These are phyloP conservation scores for Lagenaria siceraria DNA, from an alignment of 306 rosid species.

Conservation along the genomic window DNA sequence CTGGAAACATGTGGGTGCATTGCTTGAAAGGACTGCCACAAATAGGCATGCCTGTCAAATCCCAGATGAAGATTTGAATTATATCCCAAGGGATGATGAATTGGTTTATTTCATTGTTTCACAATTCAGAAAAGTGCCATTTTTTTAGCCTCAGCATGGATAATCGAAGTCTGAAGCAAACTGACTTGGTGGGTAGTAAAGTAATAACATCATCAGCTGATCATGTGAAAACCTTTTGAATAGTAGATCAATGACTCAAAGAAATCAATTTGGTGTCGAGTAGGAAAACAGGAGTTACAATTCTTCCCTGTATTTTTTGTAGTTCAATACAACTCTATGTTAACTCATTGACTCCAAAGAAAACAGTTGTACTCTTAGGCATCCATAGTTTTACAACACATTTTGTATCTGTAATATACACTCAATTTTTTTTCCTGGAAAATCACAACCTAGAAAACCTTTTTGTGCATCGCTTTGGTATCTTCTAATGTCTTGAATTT, in stretches of 20 bases:
- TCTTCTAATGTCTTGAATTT: not conserved
- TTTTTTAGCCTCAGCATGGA: not conserved
- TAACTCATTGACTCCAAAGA: not conserved
- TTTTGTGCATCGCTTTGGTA: not conserved
- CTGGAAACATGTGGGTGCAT: not conserved
- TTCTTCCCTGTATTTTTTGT: constrained; percentile 10
- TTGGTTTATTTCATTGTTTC: not conserved
- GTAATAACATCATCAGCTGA: constrained; percentile 2
- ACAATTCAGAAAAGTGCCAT: not conserved
- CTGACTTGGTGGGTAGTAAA: constrained; percentile 8
- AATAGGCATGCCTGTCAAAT: not conserved
- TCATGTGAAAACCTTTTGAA: not conserved
- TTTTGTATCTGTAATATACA: constrained; percentile 7
- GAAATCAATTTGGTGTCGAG: not conserved
- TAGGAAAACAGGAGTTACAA: constrained; percentile 1
- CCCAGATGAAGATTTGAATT: not conserved
- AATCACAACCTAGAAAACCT: not conserved
- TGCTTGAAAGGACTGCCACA: not conserved
- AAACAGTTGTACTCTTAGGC: constrained; percentile 1
- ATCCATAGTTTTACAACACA: not conserved
- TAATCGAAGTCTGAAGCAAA: constrained; percentile 1
- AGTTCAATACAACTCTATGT: constrained; percentile 2
- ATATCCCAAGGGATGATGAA: not conserved
- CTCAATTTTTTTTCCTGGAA: not conserved
- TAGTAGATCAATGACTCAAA: not conserved